phyloP scores from a whole-genome alignment of 1,139 yeast genomes.

The Sugiyamaella neomexicana region DNA sequence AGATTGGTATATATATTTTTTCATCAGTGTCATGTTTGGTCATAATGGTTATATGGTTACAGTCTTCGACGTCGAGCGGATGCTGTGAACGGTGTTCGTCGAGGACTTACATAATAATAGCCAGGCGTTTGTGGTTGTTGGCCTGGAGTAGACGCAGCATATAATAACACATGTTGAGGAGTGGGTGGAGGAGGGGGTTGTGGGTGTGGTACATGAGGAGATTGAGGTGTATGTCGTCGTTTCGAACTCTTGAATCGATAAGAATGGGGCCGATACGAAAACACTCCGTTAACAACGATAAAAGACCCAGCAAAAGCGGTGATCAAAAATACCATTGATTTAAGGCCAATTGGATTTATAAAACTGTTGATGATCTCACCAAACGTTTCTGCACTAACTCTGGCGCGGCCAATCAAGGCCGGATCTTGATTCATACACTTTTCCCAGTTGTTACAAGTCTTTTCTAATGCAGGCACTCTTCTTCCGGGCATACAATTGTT shows the following conservation, averaged over 20 bases:
- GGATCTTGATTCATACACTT: conserved; percentile 89
- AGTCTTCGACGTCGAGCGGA: conserved; percentile 12
- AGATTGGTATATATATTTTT: too few species aligned
- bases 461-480: conserved; percentile 69
- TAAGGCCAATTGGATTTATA: conserved; percentile 72
- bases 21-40: too few species aligned
- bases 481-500: conserved; percentile 63
- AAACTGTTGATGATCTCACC: conserved; percentile 82
- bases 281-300: conserved; percentile 25
- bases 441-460: conserved; percentile 73
- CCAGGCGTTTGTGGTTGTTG: conserved; percentile 11
- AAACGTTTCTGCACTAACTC: conserved; percentile 75
- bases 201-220: not conserved
- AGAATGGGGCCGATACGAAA: conserved; percentile 19
- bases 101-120: conserved; percentile 6
- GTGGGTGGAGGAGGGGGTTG: conserved; percentile 19
- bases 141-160: conserved; percentile 14
- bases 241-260: conserved; percentile 6
- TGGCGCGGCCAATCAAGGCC: conserved; percentile 69
- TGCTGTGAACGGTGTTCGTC: conserved; percentile 7
- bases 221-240: too few species aligned
- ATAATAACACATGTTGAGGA: conserved; percentile 5
- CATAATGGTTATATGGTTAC: too few species aligned
- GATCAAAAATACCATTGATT: conserved; percentile 56
- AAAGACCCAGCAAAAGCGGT: conserved; percentile 40